Evolutionary conservation across 768 basidiomycete genomes (phyloP).

Genomic region (Suillus sp.): DNA sequence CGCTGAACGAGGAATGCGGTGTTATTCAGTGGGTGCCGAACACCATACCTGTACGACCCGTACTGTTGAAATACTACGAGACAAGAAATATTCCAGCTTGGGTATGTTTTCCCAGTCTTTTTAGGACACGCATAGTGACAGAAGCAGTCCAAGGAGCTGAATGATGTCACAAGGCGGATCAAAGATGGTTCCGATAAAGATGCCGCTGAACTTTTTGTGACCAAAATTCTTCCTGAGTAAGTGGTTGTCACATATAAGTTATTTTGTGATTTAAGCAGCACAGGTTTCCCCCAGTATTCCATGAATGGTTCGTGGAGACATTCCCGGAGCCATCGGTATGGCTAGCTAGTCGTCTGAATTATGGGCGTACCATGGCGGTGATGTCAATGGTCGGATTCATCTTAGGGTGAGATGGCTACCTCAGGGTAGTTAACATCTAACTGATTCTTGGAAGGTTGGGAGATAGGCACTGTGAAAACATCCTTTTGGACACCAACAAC

Average conservation of each 20-base stretch:
- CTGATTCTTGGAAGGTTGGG: slow-evolving; percentile 65
- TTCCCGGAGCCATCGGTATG: slow-evolving; percentile 97
- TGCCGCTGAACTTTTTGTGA: slow-evolving; percentile 51
- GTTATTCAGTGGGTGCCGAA: slow-evolving; percentile 99
- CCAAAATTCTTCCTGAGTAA: slow-evolving; percentile 60
- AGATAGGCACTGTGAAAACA: slow-evolving; percentile 96
- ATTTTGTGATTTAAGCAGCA: neutral
- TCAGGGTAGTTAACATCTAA: neutral
- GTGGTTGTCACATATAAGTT: slow-evolving; percentile 21
- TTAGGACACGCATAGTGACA: neutral
- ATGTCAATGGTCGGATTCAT: slow-evolving; percentile 99
- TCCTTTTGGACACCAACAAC: slow-evolving; percentile 82
- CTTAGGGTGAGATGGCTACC: slow-evolving; percentile 60
- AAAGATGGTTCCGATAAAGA: slow-evolving; percentile 52
- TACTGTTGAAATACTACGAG: slow-evolving; percentile 71
- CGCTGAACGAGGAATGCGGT: slow-evolving; percentile 95
- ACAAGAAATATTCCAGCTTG: slow-evolving; percentile 47
- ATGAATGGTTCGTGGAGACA: slow-evolving; percentile 96
- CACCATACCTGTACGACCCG: slow-evolving; percentile 78
- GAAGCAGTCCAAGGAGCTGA: slow-evolving; percentile 48
- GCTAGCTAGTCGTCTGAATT: slow-evolving; percentile 85
- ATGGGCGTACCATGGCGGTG: slow-evolving; percentile 88
- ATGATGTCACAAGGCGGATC: slow-evolving; percentile 48
- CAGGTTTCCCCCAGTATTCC: slow-evolving; percentile 85
- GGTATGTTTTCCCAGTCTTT: slow-evolving; percentile 38